phyloP scores from a whole-genome alignment of 805 yeast species.

The Metschnikowia lochheadii region DNA sequence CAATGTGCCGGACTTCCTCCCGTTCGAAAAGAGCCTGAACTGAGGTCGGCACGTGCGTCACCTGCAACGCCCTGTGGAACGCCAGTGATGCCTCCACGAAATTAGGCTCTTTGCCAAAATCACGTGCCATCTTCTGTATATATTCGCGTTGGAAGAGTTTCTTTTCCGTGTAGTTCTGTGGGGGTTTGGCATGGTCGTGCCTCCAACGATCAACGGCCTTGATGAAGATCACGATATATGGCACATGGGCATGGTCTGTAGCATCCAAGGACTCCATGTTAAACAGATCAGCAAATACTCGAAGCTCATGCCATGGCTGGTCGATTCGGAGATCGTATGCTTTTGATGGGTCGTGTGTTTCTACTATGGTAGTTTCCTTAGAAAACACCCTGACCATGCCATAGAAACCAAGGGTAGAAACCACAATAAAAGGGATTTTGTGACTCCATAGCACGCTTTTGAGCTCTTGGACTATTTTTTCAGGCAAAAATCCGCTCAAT shows the following conservation, averaged over 20 bases:
- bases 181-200: conserved; percentile 24
- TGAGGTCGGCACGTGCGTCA: conserved; percentile 32
- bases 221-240: conserved; percentile 59
- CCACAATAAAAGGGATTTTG: conserved; percentile 52
- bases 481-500: conserved; percentile 28
- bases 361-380: conserved; percentile 62
- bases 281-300: conserved; percentile 45
- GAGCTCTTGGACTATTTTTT: conserved; percentile 20
- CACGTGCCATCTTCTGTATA: conserved; percentile 37
- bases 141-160: conserved; percentile 30
- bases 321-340: conserved; percentile 65
- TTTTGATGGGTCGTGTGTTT: conserved; percentile 64
- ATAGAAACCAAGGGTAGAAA: conserved; percentile 59
- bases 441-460: conserved; percentile 38
- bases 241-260: conserved; percentile 54
- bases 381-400: conserved; percentile 52
- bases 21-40: conserved; percentile 20
- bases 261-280: conserved; percentile 46
- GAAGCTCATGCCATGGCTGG: conserved; percentile 68
- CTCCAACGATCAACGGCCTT: conserved; percentile 49
- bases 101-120: conserved; percentile 49
- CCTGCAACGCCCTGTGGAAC: conserved; percentile 35
- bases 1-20: neutral
- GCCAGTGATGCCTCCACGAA: conserved; percentile 36
- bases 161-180: conserved; percentile 39